A percentile compares a stretch with the other conserved stretches of the same genome.
Evolutionary conservation across 306 rosid species (phyloP).

Genomic region (Lupinus albus): DNA sequence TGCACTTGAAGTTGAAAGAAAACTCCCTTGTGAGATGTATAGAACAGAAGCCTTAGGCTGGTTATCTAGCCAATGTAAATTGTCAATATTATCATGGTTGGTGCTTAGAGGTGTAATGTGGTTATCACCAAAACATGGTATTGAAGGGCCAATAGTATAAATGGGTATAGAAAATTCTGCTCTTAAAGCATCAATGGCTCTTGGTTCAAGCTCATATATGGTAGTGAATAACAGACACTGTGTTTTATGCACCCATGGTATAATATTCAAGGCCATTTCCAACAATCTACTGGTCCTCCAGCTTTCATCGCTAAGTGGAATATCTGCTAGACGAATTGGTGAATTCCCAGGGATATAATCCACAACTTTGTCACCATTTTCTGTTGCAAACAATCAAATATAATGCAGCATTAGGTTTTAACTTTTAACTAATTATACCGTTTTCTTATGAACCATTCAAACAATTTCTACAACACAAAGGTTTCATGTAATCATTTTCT

Average conservation of each 20-base stretch:
- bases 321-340: constrained; percentile 43
- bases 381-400: constrained; percentile 30
- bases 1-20: constrained; percentile 46
- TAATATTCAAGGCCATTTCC: neutral
- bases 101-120: neutral
- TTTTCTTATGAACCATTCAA: neutral
- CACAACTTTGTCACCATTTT: constrained; percentile 46
- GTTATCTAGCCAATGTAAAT: constrained; percentile 50
- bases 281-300: neutral
- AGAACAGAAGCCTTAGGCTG: constrained; percentile 53
- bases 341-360: constrained; percentile 53
- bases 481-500: neutral
- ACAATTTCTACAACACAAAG: neutral
- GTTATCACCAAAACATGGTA: constrained; percentile 39
- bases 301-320: constrained; percentile 35
- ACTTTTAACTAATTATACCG: no score
- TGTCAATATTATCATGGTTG: neutral
- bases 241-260: constrained; percentile 46
- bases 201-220: constrained; percentile 52
- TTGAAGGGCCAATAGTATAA: constrained; percentile 47
- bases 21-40: constrained; percentile 64
- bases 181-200: constrained; percentile 42
- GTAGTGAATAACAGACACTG: constrained; percentile 49
- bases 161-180: constrained; percentile 43
- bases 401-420: no score